Evolutionary conservation across 768 basidiomycete genomes (phyloP), one percentile per base, ranked within the genome.

Genomic region (Tubosaeta sp.): DNA sequence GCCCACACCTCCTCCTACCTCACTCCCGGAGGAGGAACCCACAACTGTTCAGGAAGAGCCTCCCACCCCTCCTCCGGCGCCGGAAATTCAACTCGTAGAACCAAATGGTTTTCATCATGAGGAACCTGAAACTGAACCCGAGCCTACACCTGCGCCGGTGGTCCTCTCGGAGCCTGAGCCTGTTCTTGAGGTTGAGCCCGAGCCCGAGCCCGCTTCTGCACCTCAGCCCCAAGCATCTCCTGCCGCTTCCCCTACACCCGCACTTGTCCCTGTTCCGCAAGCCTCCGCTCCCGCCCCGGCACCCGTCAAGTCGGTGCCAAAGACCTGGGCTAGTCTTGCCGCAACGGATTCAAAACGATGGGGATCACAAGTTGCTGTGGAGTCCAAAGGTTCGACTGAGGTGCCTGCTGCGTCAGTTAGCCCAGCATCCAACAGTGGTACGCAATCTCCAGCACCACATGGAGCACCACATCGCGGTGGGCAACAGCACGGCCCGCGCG

Each of bases 291-390:
- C 66, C 10, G 14, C 59, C 22, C 56, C 74, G 14, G 59, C 69
- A 10, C 72, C 76, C 6, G 57, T 66, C 6, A 77, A 76, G 17
- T 70, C 80, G 11, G 72, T 61, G 13, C 91, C 89, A 14, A 88
- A 89, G 66, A 87, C 87, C 0, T 97, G 94, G 95, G 95, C 95
- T 0, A 89, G 86, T 51, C 82, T 97, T 42, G 94, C 94, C 43
- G 93, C 94, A 37, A 69, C 86, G 17, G 88, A 88, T 64, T 70
- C 79, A 14, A 85, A 84, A 64, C 90, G 88, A 66, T 95, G 93
- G 94, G 91, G 91, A 41, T 70, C 84, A 1, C 81, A 85, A 14
- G 86, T 92, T 33, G 90, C 89, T 1, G 81, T 81, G 51, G 87
- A 91, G 52, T 81, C 82, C 3, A 84, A 86, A 52, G 90, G 88